Evolutionary conservation across 2,329 filamentous ascomycete genomes (phyloP).

Genomic region (Talaromyces marneffei): DNA sequence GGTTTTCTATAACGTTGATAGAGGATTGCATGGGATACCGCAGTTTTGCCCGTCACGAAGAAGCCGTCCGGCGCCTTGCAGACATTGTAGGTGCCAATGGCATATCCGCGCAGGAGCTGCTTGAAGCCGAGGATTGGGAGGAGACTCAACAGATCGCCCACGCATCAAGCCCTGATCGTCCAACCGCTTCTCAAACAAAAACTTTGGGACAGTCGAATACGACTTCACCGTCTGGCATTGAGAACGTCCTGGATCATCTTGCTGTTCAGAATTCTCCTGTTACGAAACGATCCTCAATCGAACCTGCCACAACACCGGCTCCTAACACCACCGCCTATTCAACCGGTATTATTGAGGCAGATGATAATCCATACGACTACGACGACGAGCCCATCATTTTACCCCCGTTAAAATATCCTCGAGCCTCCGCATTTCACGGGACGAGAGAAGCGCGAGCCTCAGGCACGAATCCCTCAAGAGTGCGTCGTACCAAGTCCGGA

Average conservation of each 20-base stretch:
- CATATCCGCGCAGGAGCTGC: slow-evolving; percentile 55
- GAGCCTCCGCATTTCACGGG: slow-evolving; percentile 2
- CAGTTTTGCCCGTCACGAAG: slow-evolving; percentile 60
- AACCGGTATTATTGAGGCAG: slow-evolving; percentile 5
- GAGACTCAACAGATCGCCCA: slow-evolving; percentile 36
- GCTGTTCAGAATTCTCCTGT: slow-evolving; percentile 21
- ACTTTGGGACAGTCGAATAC: slow-evolving; percentile 11
- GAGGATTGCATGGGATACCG: slow-evolving; percentile 86
- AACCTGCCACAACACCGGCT: neutral
- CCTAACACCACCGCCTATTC: neutral
- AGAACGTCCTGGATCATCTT: slow-evolving; percentile 31
- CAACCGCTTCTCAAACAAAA: neutral
- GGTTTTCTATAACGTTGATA: slow-evolving; percentile 77
- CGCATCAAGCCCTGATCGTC: slow-evolving; percentile 9
- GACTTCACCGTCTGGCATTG: slow-evolving; percentile 27
- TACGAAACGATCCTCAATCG: neutral
- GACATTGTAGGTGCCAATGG: slow-evolving; percentile 69
- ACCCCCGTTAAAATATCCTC: slow-evolving; percentile 10
- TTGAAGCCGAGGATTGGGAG: slow-evolving; percentile 42
- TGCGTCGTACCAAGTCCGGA: slow-evolving; percentile 8
- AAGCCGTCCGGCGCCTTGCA: slow-evolving; percentile 64
- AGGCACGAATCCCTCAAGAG: neutral
- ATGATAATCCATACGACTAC: slow-evolving; percentile 8
- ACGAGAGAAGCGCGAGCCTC: neutral
- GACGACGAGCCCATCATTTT: slow-evolving; percentile 5